Evolutionary conservation across 768 basidiomycete genomes (phyloP).

Genomic region (Dacryopinax spathularia): DNA sequence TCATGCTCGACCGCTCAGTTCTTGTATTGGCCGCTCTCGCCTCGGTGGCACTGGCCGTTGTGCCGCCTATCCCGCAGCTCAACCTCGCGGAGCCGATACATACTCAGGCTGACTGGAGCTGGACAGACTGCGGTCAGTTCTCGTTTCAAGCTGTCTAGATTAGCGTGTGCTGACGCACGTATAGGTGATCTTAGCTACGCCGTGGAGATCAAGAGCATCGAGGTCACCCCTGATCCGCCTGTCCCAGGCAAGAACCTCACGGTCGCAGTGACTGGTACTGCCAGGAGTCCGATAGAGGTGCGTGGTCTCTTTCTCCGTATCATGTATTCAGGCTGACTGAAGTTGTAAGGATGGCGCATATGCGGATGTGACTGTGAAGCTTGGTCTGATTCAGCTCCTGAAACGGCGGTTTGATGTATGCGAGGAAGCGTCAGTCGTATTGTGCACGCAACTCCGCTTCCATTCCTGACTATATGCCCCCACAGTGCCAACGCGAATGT

Average conservation of each 20-base stretch:
- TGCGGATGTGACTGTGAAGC: conserved; percentile 79
- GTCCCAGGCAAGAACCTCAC: conserved; percentile 74
- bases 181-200: conserved; percentile 35
- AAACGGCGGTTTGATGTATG: conserved; percentile 76
- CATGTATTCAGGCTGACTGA: neutral
- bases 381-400: conserved; percentile 86
- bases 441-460: neutral
- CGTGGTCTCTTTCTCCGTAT: conserved; percentile 8
- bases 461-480: neutral
- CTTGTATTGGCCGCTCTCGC: conserved; percentile 10
- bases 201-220: conserved; percentile 56
- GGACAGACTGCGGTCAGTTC: conserved; percentile 11
- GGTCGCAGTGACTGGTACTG: conserved; percentile 58
- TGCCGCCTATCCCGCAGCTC: conserved; percentile 13
- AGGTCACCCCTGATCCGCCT: conserved; percentile 75
- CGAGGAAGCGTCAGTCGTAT: conserved; percentile 69
- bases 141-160: conserved; percentile 14
- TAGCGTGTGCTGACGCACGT: neutral
- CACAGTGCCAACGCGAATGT: conserved; percentile 59
- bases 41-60: conserved; percentile 15
- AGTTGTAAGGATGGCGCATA: conserved; percentile 66
- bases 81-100: conserved; percentile 13
- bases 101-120: conserved; percentile 8
- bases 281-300: conserved; percentile 51
- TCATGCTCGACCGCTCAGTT: conserved; percentile 7